Base-by-base conservation (phyloP, 169 alveolate species). In the Cryptosporidium muris region DNA sequence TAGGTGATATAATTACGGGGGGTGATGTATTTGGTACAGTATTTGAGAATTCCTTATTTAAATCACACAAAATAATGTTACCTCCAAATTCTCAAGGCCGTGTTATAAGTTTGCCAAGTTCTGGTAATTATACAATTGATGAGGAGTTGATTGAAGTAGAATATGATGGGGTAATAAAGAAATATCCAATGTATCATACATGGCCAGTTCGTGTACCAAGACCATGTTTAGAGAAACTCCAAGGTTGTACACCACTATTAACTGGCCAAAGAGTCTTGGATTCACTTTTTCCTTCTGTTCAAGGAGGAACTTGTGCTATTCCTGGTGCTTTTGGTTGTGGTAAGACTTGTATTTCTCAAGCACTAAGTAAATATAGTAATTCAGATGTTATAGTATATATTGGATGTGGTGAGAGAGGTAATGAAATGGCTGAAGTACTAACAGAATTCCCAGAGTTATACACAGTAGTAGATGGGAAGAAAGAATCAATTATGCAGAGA, bases 281-380 rank as follows among this genome's bases (percentile, higher is more conserved):
- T 89, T 92, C 98, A 8, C 92, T 98, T 51, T 98, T 97, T 94
- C 99, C 99, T 14, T 94, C 99, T 37, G 97, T 95, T 9, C 92
- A 94, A 89, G 99, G 99, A 36, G 99, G 99, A 25, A 98, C 99
- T 12, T 97, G 99, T 85, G 99, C 99, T 52, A 95, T 98, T 80
- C 99, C 99, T 16, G 99, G 99, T 12, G 99, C 99, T 9, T 98
- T 98, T 90, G 99, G 99, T 11, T 97, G 99, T 81, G 99, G 99
- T 54, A 98, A 98, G 90, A 98, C 99, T 47, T 96, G 99, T 91
- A 98, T 98, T 67, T 97, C 99, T 40, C 92, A 93, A 56, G 99
- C 99, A 9, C 93, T 98, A 60, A 96, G 99, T 9, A 98, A 98
- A 93, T 97, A 96, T 85, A 95, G 98, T 63, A 97, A 98, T 93